Evolutionary conservation across 2,329 filamentous ascomycete genomes (phyloP).

Genomic region (Penicillium sp.): DNA sequence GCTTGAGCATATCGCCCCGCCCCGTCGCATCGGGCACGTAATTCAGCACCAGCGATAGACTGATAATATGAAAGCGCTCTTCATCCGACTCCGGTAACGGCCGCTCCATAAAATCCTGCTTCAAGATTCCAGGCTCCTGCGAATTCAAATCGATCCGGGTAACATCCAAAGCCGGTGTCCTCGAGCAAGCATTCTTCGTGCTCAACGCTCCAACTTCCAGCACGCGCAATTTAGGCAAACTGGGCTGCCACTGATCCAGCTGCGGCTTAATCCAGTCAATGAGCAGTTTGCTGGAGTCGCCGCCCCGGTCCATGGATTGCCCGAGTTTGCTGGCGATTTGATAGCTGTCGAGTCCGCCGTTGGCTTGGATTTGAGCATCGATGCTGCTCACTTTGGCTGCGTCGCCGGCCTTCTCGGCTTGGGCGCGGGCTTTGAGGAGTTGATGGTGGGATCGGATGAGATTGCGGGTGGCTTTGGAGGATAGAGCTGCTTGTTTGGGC

Average conservation of each 20-base stretch:
- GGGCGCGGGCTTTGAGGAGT: constrained; percentile 58
- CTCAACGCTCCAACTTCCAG: constrained; percentile 90
- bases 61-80: constrained; percentile 84
- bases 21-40: constrained; percentile 77
- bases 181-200: constrained; percentile 79
- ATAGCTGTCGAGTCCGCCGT: constrained; percentile 61
- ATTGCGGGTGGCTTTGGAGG: constrained; percentile 59
- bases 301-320: constrained; percentile 61
- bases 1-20: constrained; percentile 81
- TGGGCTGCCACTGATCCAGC: constrained; percentile 25
- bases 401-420: constrained; percentile 52
- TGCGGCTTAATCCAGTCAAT: constrained; percentile 57
- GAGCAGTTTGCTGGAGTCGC: constrained; percentile 63
- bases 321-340: constrained; percentile 65
- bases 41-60: constrained; percentile 89
- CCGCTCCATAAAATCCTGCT: constrained; percentile 93
- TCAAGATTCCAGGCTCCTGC: constrained; percentile 71
- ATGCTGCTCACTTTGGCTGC: constrained; percentile 45
- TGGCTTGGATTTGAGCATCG: constrained; percentile 53
- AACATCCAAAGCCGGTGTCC: constrained; percentile 68
- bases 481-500: constrained; percentile 46
- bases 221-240: constrained; percentile 57
- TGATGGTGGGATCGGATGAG: constrained; percentile 63
- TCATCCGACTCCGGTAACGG: constrained; percentile 64
- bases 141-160: constrained; percentile 89